Evolutionary conservation across 306 rosid species (phyloP), one percentile per base, ranked within the genome.

Genomic region (Prunus mume): DNA sequence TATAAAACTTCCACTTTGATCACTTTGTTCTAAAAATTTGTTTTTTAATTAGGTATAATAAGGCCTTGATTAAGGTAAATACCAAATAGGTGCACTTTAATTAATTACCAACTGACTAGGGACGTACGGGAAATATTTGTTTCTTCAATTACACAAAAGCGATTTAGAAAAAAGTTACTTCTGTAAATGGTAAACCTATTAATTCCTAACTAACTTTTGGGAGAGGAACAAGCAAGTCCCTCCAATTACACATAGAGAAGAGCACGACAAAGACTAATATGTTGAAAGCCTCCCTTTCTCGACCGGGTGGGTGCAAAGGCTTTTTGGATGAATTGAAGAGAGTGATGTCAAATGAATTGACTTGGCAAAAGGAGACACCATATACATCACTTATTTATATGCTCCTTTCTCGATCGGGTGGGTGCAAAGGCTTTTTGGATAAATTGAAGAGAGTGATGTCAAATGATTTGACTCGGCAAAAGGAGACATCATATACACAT

Each of bases 341-440:
- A 72, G 8, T 34, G 24, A 65, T 72, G 65, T 12, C 50, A 22
- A 71, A 2, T 25, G 68, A 60, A 22, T 58, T 27, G 77, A 73
- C 58, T 9, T n/a, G 25, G 19, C 19, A 43, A 41, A 50, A 25
- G 12, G 43, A 6, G n/a, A 25, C 17, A 34, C 20, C 38, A 34
- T 22, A 13, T 22, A 15, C 5, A 20, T 55, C 22, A 54, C n/a
- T 30, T 8, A 19, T 52, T 30, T 3, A 19, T 2, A 5, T 2
- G 52, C 65, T 34, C 14, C 46, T 25, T 41, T 73, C 25, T 24
- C 18, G 17, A 38, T 38, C 43, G 52, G 79, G 60, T 7, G 13
- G 18, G 45, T 12, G 10, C 25, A 14, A 72, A 38, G 38, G 67
- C 67, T 58, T 57, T 56, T 22, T 46, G 38, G 20, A 12, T 22